phyloP scores from a whole-genome alignment of 768 basidiomycete species.

The Neoboletus subvelutipes region DNA sequence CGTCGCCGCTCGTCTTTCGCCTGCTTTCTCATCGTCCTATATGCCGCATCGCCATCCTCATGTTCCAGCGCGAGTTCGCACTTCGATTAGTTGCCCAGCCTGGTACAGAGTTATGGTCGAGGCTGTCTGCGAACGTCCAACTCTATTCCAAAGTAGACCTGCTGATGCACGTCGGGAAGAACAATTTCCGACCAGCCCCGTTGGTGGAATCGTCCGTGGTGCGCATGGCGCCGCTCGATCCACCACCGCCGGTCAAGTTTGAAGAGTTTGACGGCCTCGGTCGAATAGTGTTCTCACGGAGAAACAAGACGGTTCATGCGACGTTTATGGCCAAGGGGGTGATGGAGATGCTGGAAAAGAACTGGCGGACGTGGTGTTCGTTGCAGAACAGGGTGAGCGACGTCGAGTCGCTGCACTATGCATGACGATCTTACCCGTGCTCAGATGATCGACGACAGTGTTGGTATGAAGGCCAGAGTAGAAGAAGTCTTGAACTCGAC shows the following conservation, averaged over 20 bases:
- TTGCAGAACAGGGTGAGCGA: slow-evolving; percentile 70
- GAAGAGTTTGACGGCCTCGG: slow-evolving; percentile 97
- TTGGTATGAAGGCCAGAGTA: slow-evolving; percentile 67
- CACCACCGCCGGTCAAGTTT: slow-evolving; percentile 93
- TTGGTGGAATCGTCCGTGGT: slow-evolving; percentile 93
- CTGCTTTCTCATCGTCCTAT: slow-evolving; percentile 94
- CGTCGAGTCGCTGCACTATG: slow-evolving; percentile 20
- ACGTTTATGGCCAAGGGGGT: slow-evolving; percentile 95
- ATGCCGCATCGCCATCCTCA: slow-evolving; percentile 92
- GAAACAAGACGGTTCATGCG: slow-evolving; percentile 88
- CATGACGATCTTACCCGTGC: background rate
- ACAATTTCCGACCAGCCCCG: slow-evolving; percentile 95
- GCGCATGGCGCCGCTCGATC: slow-evolving; percentile 87
- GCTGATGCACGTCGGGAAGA: slow-evolving; percentile 94
- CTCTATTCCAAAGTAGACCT: slow-evolving; percentile 96
- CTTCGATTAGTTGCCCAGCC: slow-evolving; percentile 87
- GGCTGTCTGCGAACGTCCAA: slow-evolving; percentile 95
- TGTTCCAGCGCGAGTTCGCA: slow-evolving; percentile 99
- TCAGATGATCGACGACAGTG: slow-evolving; percentile 68
- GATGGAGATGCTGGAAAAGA: slow-evolving; percentile 89
- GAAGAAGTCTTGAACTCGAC: slow-evolving; percentile 72
- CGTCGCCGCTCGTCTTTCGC: slow-evolving; percentile 95
- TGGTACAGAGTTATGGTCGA: slow-evolving; percentile 84
- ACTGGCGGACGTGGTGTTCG: slow-evolving; percentile 91
- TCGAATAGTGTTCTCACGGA: slow-evolving; percentile 83